Percentiles rank a stretch among this genome's conserved stretches.
These are phyloP conservation scores for Pyrenophora tritici-repentis DNA, from an alignment of 2,329 filamentous ascomycete species.

Conservation along the genomic window DNA sequence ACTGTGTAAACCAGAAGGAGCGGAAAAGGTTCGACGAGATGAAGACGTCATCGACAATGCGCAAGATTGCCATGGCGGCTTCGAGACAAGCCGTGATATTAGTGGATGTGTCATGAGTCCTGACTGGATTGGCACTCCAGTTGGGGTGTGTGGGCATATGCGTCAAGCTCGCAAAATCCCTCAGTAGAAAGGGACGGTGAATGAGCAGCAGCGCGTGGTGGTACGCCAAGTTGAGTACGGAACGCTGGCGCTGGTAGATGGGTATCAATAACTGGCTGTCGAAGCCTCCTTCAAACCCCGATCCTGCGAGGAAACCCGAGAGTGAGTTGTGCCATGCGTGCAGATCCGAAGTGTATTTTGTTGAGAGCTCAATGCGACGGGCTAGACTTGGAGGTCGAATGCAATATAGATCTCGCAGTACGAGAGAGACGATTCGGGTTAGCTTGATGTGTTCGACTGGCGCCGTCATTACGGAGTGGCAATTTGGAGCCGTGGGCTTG, in stretches of 20 bases:
- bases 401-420: conserved; percentile 53
- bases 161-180: conserved; percentile 47
- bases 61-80: conserved; percentile 54
- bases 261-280: conserved; percentile 53
- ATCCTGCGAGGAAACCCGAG: conserved; percentile 49
- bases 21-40: conserved; percentile 51
- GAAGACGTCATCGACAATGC: conserved; percentile 52
- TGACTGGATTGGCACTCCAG: conserved; percentile 12
- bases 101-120: conserved; percentile 25
- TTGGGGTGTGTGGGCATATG: conserved; percentile 32
- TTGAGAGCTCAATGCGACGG: conserved; percentile 45
- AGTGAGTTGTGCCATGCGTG: conserved; percentile 54
- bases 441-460: conserved; percentile 54
- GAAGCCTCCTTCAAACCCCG: conserved; percentile 43
- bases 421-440: conserved; percentile 51
- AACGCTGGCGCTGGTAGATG: conserved; percentile 59
- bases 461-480: conserved; percentile 52
- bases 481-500: conserved; percentile 28
- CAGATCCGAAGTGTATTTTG: conserved; percentile 51
- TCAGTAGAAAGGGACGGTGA: conserved; percentile 60
- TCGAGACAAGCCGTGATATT: conserved; percentile 54
- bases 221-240: conserved; percentile 59
- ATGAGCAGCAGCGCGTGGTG: conserved; percentile 62
- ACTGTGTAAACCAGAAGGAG: conserved; percentile 60
- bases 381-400: conserved; percentile 43